Percentiles rank a stretch among this genome's conserved stretches.
phyloP scores from a whole-genome alignment of 352 stramenopile genomes.

The Phytophthora meadii region DNA sequence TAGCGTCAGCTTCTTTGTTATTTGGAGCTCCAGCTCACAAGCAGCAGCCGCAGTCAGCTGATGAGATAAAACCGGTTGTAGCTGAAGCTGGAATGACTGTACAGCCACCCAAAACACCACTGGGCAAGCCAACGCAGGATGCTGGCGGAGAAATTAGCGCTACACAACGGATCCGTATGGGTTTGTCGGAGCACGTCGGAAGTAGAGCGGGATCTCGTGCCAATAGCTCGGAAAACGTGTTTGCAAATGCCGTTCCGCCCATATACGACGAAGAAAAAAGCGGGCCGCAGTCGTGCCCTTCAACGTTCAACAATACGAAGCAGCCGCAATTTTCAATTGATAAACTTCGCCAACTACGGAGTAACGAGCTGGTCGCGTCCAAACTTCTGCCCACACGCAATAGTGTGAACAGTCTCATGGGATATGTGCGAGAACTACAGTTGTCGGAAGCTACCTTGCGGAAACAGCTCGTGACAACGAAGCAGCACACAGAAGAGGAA shows the following conservation, averaged over 20 bases:
- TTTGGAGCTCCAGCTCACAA: slow-evolving; percentile 9
- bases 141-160: slow-evolving; percentile 52
- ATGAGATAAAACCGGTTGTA: slow-evolving; percentile 7
- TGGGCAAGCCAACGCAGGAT: slow-evolving; percentile 40
- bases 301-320: slow-evolving; percentile 37
- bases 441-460: slow-evolving; percentile 68
- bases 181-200: slow-evolving; percentile 49
- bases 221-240: slow-evolving; percentile 46
- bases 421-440: slow-evolving; percentile 79
- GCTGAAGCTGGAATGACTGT: slow-evolving; percentile 23
- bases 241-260: slow-evolving; percentile 21
- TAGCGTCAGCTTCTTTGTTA: slow-evolving; percentile 12
- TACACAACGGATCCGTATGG: slow-evolving; percentile 66
- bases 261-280: slow-evolving; percentile 46
- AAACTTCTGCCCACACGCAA: slow-evolving; percentile 66
- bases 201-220: slow-evolving; percentile 31
- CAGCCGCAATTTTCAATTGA: slow-evolving; percentile 43
- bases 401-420: slow-evolving; percentile 74
- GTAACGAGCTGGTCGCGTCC: slow-evolving; percentile 54
- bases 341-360: slow-evolving; percentile 34
- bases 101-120: slow-evolving; percentile 62
- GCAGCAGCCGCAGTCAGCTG: neutral
- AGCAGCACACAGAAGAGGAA: slow-evolving; percentile 63
- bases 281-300: slow-evolving; percentile 52
- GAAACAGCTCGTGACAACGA: slow-evolving; percentile 61